phyloP scores from a whole-genome alignment of 2,329 filamentous ascomycete species.

The Xylaria sp. region DNA sequence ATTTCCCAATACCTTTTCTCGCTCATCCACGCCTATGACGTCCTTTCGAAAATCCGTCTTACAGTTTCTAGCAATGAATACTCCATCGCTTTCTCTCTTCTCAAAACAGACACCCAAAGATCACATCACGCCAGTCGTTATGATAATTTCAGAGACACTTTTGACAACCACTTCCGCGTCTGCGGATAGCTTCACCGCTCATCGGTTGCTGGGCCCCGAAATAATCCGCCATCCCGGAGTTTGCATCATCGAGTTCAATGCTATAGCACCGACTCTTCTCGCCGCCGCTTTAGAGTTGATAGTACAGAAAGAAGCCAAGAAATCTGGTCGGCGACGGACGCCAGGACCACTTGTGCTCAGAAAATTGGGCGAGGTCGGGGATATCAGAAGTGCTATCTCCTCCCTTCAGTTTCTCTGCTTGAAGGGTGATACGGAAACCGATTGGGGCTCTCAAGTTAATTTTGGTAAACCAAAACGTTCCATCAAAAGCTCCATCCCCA shows the following conservation, averaged over 20 bases:
- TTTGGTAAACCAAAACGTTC: conserved; percentile 72
- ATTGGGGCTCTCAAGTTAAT: conserved; percentile 76
- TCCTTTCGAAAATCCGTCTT: conserved; percentile 78
- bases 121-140: conserved; percentile 73
- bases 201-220: conserved; percentile 85
- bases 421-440: conserved; percentile 74
- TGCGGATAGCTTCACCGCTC: conserved; percentile 90
- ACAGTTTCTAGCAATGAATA: conserved; percentile 73
- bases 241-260: conserved; percentile 87
- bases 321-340: conserved; percentile 74
- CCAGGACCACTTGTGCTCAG: conserved; percentile 81
- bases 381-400: conserved; percentile 90
- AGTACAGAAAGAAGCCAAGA: conserved; percentile 82
- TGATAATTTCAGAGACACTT: conserved; percentile 90
- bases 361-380: conserved; percentile 81
- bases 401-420: conserved; percentile 91
- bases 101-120: conserved; percentile 49
- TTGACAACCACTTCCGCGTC: conserved; percentile 83
- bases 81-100: conserved; percentile 59
- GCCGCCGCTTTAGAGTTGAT: conserved; percentile 82
- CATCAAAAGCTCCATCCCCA: conserved; percentile 57
- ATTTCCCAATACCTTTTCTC: conserved; percentile 77
- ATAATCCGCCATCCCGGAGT: conserved; percentile 82
- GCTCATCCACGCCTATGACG: conserved; percentile 66
- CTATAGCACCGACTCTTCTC: conserved; percentile 84